These are phyloP conservation scores for Blastocystis sp. DNA, from an alignment of 352 stramenopile genomes.

Conservation along the genomic window DNA sequence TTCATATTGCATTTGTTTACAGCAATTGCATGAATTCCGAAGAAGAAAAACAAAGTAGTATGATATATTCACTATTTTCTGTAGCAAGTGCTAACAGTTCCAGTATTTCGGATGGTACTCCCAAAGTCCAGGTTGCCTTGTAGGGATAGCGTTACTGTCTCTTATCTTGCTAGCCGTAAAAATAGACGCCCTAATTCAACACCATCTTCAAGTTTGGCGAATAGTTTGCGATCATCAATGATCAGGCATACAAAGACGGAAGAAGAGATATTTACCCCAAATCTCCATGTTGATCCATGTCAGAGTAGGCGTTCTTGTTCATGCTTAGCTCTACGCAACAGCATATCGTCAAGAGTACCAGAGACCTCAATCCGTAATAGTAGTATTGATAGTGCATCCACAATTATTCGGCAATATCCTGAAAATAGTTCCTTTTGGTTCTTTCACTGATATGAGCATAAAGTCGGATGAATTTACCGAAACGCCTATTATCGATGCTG, in stretches of 20 bases:
- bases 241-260: slow-evolving; percentile 21
- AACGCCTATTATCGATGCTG: not conserved
- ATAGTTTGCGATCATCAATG: slow-evolving; percentile 12
- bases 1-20: not conserved
- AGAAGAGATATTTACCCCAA: slow-evolving; percentile 21
- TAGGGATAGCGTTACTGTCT: not conserved
- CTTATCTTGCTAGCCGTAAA: not conserved
- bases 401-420: slow-evolving; percentile 42
- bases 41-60: not conserved
- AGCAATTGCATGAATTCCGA: no score
- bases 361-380: not conserved
- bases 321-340: not conserved
- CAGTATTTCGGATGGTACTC: not conserved
- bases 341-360: not conserved
- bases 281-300: not conserved
- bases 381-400: not conserved
- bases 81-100: not conserved
- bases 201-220: not conserved
- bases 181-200: not conserved
- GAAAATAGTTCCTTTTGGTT: not conserved
- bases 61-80: not conserved
- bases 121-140: not conserved
- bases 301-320: not conserved
- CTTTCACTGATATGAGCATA: not conserved
- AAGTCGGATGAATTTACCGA: not conserved